A percentile compares a stretch with the other conserved stretches of the same genome.
Evolutionary conservation across 2,329 filamentous ascomycete genomes (phyloP).

Genomic region (Parascedosporium putredinis): DNA sequence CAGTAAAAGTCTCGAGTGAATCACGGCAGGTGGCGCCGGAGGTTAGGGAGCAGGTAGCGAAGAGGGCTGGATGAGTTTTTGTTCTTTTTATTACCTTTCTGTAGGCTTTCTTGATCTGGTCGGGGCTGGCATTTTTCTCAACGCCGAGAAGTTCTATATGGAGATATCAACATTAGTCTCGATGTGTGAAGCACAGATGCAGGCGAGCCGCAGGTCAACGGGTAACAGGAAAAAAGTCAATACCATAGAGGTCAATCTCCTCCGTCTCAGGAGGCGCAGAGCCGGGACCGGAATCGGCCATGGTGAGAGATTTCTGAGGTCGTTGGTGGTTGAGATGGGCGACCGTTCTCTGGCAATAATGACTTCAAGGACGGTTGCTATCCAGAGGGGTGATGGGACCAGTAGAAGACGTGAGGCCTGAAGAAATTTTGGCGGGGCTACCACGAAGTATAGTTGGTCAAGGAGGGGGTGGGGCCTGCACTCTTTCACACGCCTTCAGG

Average conservation of each 20-base stretch:
- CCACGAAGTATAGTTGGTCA: background rate
- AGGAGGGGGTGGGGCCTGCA: background rate
- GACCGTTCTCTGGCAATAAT: background rate
- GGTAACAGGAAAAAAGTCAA: constrained; percentile 15
- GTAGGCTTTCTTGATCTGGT: constrained; percentile 91
- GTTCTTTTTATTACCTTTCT: constrained; percentile 74
- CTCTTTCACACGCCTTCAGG: no score
- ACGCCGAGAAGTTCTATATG: constrained; percentile 74
- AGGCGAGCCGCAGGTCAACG: background rate
- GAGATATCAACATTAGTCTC: constrained; percentile 3
- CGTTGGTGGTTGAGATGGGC: background rate
- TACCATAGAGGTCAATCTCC: constrained; percentile 54
- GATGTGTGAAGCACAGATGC: background rate
- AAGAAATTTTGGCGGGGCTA: constrained; percentile 8
- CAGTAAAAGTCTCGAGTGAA: background rate
- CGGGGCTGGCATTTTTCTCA: constrained; percentile 57
- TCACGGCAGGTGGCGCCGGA: background rate
- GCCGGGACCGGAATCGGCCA: background rate
- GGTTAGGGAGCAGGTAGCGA: no score
- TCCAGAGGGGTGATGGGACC: background rate
- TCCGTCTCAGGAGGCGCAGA: constrained; percentile 14
- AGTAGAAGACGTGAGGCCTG: background rate
- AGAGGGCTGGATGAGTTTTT: no score
- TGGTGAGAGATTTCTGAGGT: background rate
- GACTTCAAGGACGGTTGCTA: background rate